Evolutionary conservation across 2,329 filamentous ascomycete species (phyloP), one percentile per base, ranked within the genome.

Genomic region (Juglanconis oblonga): DNA sequence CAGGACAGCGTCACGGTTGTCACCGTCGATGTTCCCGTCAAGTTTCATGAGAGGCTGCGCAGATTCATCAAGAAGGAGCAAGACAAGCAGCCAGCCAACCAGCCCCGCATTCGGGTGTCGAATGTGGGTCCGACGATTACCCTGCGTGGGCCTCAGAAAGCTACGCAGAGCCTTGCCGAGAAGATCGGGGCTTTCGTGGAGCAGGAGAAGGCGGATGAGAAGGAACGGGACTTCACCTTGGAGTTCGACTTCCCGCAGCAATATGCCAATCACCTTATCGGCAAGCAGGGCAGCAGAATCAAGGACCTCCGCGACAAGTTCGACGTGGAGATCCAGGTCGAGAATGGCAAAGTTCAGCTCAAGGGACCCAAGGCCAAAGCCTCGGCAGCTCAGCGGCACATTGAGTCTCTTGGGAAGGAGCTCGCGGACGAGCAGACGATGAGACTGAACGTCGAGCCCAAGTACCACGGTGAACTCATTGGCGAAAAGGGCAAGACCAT

Each of bases 301-400:
- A 81, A 81, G 57, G 86, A 88, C 67, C 76, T 89, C 42, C 81
- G 85, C 51, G 87, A 89, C 64, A 83, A 83, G 64, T 88, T 87
- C 62, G 85, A 88, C 61, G 87, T 89, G 5, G 86, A 88, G 61
- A 88, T 99, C 64, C 92, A 97, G 75, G 89, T 98, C 44, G 88
- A 96, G 66, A 91, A 97, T 68, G 95, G 95, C 66, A 93, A 93
- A 76, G 92, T 98, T 53, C 92, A 97, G 75, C 86, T 99, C 67
- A 97, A 96, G 80, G 95, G 96, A 32, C 94, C 95, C 53, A 91
- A 96, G 77, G 91, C 92, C 54, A 98, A 98, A 81, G 92, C 93
- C 1, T 92, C 97, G 73, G 86, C 87, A 53, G 92, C 91, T 65
- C 95, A 90, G 74, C 79, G 87, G 44, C 87, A 97, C 70, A 97